Conservation (phyloP, 2,329 filamentous ascomycete genomes). For the Neofusicoccum sp. region DNA sequence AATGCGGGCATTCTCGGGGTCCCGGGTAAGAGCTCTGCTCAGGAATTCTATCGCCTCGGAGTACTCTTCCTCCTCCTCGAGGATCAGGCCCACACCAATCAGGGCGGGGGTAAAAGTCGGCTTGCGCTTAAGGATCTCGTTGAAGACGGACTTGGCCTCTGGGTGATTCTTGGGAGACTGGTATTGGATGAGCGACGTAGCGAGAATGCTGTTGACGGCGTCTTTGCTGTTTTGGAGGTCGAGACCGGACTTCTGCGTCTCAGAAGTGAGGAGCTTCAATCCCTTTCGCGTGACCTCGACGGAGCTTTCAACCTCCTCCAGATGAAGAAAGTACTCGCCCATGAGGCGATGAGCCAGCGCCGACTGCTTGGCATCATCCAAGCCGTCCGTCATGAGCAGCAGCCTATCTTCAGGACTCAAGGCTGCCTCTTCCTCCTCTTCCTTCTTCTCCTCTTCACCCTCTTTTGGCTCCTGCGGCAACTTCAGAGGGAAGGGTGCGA, state of each 20-base stretch:
- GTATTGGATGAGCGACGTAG: slow-evolving; percentile 84
- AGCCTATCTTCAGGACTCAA: slow-evolving; percentile 76
- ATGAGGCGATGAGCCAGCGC: slow-evolving; percentile 80
- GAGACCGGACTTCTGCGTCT: slow-evolving; percentile 67
- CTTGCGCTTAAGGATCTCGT: slow-evolving; percentile 74
- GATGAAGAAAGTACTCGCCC: slow-evolving; percentile 75
- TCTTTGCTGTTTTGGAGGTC: slow-evolving; percentile 59
- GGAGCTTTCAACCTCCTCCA: slow-evolving; percentile 81
- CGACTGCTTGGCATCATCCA: slow-evolving; percentile 58
- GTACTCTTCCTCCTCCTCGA: slow-evolving; percentile 91
- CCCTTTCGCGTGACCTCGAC: slow-evolving; percentile 79
- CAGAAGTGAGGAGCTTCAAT: slow-evolving; percentile 57
- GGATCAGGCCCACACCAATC: slow-evolving; percentile 85
- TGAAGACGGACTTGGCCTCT: slow-evolving; percentile 84
- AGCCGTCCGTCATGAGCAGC: slow-evolving; percentile 68
- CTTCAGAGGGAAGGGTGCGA: slow-evolving; percentile 73
- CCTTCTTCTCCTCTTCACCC: slow-evolving; percentile 30
- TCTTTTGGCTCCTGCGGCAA: slow-evolving; percentile 26
- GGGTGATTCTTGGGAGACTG: slow-evolving; percentile 86
- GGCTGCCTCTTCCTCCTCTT: slow-evolving; percentile 50
- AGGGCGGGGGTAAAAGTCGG: slow-evolving; percentile 75
- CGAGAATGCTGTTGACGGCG: slow-evolving; percentile 73
- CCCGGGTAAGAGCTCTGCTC: slow-evolving; percentile 69
- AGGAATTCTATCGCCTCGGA: slow-evolving; percentile 78
- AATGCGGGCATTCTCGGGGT: slow-evolving; percentile 72